Evolutionary conservation across 1,284 basidiomycete genomes (phyloP).

Genomic region (Cutaneotrichosporon spelunceum): DNA sequence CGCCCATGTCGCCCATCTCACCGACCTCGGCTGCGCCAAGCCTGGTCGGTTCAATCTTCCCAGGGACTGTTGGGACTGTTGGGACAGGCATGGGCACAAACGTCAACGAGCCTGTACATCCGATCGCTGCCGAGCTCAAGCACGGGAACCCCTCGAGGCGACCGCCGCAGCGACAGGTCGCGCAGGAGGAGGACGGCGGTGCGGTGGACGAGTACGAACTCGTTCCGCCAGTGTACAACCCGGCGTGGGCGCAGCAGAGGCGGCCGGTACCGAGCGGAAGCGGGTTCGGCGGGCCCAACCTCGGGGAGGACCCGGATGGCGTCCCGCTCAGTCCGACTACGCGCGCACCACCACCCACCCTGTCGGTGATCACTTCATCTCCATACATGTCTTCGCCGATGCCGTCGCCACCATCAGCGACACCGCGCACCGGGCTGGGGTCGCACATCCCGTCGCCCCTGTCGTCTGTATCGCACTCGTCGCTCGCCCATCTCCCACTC

Average conservation of each 20-base stretch:
- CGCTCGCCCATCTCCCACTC: not conserved
- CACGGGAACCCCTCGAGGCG: not conserved
- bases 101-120: not conserved
- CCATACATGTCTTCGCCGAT: not conserved
- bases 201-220: conserved; percentile 12
- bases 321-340: not conserved
- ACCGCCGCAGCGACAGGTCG: conserved; percentile 5
- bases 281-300: not conserved
- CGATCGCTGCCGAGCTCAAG: conserved; percentile 11
- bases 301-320: not conserved
- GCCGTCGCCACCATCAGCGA: not conserved
- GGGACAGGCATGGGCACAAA: not conserved
- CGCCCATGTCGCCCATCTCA: not conserved
- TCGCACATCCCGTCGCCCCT: not conserved
- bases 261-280: not conserved
- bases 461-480: not conserved
- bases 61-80: not conserved
- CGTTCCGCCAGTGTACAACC: conserved; percentile 16
- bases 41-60: not conserved
- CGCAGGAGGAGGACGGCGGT: conserved; percentile 17
- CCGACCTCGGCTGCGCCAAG: not conserved
- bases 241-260: conserved; percentile 14
- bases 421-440: not conserved
- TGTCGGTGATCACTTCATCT: conserved; percentile 1
- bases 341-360: not conserved